Conservation (phyloP, 768 basidiomycete species). For the Naganishia onofrii region DNA sequence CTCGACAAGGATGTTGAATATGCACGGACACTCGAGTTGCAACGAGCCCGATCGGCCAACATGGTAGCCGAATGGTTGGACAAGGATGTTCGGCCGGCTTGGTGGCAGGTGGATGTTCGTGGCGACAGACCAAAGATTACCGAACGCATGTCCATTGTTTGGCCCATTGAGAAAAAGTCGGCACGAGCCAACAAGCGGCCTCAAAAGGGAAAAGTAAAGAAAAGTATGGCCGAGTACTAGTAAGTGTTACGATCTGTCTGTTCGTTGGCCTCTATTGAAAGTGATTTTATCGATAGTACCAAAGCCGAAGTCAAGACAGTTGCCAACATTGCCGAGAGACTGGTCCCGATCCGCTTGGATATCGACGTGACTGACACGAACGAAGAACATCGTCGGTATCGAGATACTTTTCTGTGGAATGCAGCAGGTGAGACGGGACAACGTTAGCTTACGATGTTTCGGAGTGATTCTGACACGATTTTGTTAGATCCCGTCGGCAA, state of each 20-base stretch:
- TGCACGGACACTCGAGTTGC: conserved; percentile 48
- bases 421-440: conserved; percentile 67
- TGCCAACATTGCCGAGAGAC: conserved; percentile 61
- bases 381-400: conserved; percentile 78
- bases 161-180: conserved; percentile 54
- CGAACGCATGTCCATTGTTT: conserved; percentile 59
- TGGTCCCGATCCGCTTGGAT: conserved; percentile 93
- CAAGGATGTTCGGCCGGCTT: conserved; percentile 57
- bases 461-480: neutral
- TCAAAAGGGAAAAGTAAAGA: conserved; percentile 56
- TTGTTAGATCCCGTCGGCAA: conserved; percentile 77
- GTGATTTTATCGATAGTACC: conserved; percentile 54
- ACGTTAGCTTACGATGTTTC: neutral
- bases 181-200: conserved; percentile 52
- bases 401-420: conserved; percentile 98
- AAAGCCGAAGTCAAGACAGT: conserved; percentile 50
- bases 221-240: conserved; percentile 64
- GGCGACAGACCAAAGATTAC: conserved; percentile 52
- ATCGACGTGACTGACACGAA: conserved; percentile 64
- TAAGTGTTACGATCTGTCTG: conserved; percentile 55
- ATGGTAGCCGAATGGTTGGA: conserved; percentile 60
- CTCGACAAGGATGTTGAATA: conserved; percentile 62
- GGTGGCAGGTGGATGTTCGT: conserved; percentile 54
- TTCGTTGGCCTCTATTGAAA: neutral
- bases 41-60: conserved; percentile 57